Evolutionary conservation across 1,284 basidiomycete genomes (phyloP), one percentile per base, ranked within the genome.

Genomic region (Exsudoporus floridanus): DNA sequence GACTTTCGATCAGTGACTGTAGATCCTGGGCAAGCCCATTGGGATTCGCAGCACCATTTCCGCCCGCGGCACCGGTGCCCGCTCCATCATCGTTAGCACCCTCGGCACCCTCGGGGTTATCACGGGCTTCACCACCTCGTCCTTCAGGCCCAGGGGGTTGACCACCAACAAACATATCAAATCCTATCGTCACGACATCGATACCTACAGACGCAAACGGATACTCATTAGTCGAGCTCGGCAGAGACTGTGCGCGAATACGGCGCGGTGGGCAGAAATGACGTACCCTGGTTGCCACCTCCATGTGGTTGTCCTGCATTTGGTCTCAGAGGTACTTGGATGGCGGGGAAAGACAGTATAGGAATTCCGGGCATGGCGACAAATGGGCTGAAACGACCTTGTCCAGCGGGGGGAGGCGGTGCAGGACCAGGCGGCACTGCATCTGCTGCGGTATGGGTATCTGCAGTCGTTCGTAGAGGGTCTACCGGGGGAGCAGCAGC

Each of bases 141-240:
- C 50, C 52, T 37, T 40, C 55, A 19, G n/a, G n/a, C n/a, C n/a
- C n/a, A n/a, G 53, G 55, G 4, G 49, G 54, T 10, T 57, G 46
- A 37, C 56, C 59, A 38, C 60, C 59, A 3, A 71, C 47, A 49
- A 71, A 66, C 68, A 68, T 67, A 44, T 68, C 66, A 12, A 68
- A 31, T 30, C 66, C 66, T 39, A 68, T 66, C 25, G 66, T 70
- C 25, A 68, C 0, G 2, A 68, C 37, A 46, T 68, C 69, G 1
- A 58, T 39, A 52, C 57, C 69, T 58, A 21, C 2, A 33, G 33
- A 33, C 5, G 10, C 30, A 49, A 54, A 50, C 0, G 34, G 1
- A 42, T 37, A 18, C 53, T 56, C 57, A 27, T 67, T 49, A 55
- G 60, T 54, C 18, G 51, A 70, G 53, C 7, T 57, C 40, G 49